These are phyloP conservation scores for Acephala macrosclerotiorum DNA, from an alignment of 2,329 filamentous ascomycete genomes.

Conservation along the genomic window DNA sequence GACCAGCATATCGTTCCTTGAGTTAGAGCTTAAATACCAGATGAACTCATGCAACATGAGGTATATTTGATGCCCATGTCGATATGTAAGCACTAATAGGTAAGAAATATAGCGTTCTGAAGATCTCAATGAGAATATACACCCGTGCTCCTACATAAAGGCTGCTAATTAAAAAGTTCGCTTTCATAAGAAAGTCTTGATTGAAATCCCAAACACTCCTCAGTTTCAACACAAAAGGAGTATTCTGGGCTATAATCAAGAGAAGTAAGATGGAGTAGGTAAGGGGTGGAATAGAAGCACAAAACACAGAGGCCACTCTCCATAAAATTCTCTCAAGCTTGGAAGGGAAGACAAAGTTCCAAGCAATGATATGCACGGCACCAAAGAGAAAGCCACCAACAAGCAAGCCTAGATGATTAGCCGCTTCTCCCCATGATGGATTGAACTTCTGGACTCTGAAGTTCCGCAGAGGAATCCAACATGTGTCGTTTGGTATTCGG, in stretches of 20 bases:
- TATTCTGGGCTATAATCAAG: too few relatives aligned
- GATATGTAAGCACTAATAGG: neutral
- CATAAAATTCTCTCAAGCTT: constrained; percentile 24
- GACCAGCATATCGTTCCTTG: too few relatives aligned
- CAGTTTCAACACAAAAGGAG: neutral
- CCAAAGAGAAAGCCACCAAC: constrained; percentile 25
- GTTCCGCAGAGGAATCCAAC: neutral
- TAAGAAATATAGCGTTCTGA: neutral
- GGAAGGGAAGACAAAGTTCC: constrained; percentile 32
- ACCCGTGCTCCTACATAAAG: neutral
- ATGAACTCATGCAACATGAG: neutral
- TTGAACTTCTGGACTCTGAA: neutral
- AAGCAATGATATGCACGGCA: constrained; percentile 28
- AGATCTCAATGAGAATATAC: neutral
- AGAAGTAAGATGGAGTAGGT: too few relatives aligned
- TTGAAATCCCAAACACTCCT: neutral
- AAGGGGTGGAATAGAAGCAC: neutral
- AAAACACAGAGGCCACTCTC: constrained; percentile 20
- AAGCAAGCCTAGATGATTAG: neutral
- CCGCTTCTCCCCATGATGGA: neutral
- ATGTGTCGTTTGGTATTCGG: neutral
- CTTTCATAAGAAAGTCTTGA: neutral
- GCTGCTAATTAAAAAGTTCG: neutral
- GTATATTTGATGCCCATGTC: neutral
- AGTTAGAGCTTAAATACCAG: neutral